Conservation (phyloP, 1,139 yeast genomes). For the Kazachstania sp. region DNA sequence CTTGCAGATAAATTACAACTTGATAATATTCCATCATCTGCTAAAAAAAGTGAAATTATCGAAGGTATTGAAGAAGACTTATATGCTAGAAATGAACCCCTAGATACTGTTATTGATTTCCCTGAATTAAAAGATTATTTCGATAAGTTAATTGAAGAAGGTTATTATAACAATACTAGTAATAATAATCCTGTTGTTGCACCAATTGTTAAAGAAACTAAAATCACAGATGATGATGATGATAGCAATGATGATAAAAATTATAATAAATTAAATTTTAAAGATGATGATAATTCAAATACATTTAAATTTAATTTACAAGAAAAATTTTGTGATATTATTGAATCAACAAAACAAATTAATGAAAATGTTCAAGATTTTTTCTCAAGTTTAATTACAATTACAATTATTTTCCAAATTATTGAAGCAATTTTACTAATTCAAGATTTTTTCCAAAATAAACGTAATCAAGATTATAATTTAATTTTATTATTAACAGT, state of each 20-base stretch:
- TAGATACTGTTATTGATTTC: slow-evolving; percentile 21
- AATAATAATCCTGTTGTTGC: background rate
- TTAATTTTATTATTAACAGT: slow-evolving; percentile 8
- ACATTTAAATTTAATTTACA: slow-evolving; percentile 20
- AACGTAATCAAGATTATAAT: slow-evolving; percentile 1
- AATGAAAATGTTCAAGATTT: slow-evolving; percentile 27
- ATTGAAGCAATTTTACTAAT: slow-evolving; percentile 18
- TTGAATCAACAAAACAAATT: slow-evolving; percentile 11
- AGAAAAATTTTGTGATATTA: slow-evolving; percentile 19
- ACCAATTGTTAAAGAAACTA: background rate
- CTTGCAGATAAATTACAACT: slow-evolving; percentile 23
- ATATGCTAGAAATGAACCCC: slow-evolving; percentile 15
- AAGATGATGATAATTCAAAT: background rate
- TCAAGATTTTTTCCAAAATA: slow-evolving; percentile 3
- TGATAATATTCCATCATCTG: slow-evolving; percentile 12
- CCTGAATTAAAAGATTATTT: slow-evolving; percentile 28
- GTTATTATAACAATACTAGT: background rate
- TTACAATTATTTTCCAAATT: slow-evolving; percentile 16
- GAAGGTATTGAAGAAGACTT: slow-evolving; percentile 18
- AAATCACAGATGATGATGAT: background rate
- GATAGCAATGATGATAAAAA: background rate
- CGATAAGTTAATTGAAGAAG: slow-evolving; percentile 7
- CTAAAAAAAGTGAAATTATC: slow-evolving; percentile 21
- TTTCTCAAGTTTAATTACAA: slow-evolving; percentile 23
- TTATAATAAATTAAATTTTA: slow-evolving; percentile 4